Evolutionary conservation across 2,329 filamentous ascomycete species (phyloP), one percentile per base, ranked within the genome.

Genomic region (Coniochaeta pulveracea): DNA sequence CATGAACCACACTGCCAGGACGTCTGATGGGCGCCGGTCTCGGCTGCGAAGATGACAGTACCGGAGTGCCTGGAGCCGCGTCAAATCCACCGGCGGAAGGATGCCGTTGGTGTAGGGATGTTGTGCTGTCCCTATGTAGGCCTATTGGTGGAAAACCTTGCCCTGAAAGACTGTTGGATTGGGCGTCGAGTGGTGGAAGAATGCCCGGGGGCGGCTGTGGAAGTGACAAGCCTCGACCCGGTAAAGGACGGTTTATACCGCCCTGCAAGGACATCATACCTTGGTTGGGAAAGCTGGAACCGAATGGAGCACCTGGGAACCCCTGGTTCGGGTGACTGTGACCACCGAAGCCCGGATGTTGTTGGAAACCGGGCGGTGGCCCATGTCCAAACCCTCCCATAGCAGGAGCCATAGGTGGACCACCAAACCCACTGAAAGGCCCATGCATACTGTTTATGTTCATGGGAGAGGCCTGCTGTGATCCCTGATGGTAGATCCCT

Each of bases 11-110:
- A 52, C 86, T 94, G 11, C 79, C 78, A 1, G 91, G 89, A 21
- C 86, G 74, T 40, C 89, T 85, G 41, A 96, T 95, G 1, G 89
- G 89, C 16, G 83, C 75, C 17, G 88, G 89, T 34, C 86, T 89
- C 2, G 84, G 83, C 41, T 85, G 79, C 21, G 78, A 66, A 34
- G 73, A 63, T 9, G 64, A n/a, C 18, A 21, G 5, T 55, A 17
- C 60, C 56, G 6, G 60, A 50, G 4, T 55, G 44, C n/a, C 62
- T 63, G 1, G 42, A 14, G n/a, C n/a, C n/a, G n/a, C n/a, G 8
- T 88, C 81, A 38, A 79, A 75, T n/a, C 21, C 10, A 4, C 80
- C 76, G 7, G 66, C 65, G 7, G 85, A 93, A 6, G 74, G 68
- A 44, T 93, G 84, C 41, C 85, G 72, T 6, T 80, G 80, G 56